Evolutionary conservation across 768 basidiomycete genomes (phyloP).

Genomic region (Tulasnella sp.): DNA sequence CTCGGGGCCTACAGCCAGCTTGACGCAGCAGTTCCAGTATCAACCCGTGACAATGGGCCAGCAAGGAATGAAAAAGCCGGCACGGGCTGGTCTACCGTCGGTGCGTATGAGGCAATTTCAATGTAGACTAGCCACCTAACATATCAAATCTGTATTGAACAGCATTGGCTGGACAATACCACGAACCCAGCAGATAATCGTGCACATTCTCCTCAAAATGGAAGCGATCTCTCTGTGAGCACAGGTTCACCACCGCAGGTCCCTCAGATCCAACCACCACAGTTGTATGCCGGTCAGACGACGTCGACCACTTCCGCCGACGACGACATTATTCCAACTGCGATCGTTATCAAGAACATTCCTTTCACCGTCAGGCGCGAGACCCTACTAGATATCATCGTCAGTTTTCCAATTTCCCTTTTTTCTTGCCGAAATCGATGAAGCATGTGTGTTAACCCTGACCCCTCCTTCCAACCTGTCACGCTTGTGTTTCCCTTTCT

Average conservation of each 20-base stretch:
- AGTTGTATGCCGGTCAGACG: slow-evolving; percentile 29
- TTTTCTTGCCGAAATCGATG: slow-evolving; percentile 11
- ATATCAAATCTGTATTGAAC: slow-evolving; percentile 21
- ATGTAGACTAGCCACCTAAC: slow-evolving; percentile 16
- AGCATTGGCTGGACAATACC: slow-evolving; percentile 81
- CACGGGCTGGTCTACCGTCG: slow-evolving; percentile 60
- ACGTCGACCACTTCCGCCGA: slow-evolving; percentile 19
- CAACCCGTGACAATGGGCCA: slow-evolving; percentile 47
- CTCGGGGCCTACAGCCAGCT: slow-evolving; percentile 50
- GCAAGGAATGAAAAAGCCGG: slow-evolving; percentile 66
- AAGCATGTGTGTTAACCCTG: neutral
- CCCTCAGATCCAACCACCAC: slow-evolving; percentile 17
- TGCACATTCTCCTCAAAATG: slow-evolving; percentile 64
- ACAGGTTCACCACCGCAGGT: slow-evolving; percentile 47
- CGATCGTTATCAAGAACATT: slow-evolving; percentile 99
- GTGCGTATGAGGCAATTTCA: slow-evolving; percentile 36
- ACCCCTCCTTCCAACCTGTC: slow-evolving; percentile 6
- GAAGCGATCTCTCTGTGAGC: slow-evolving; percentile 80
- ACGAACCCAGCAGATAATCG: slow-evolving; percentile 49
- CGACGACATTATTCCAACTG: slow-evolving; percentile 95
- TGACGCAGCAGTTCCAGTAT: slow-evolving; percentile 42
- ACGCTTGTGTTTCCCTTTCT: slow-evolving; percentile 15
- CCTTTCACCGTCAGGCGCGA: slow-evolving; percentile 98
- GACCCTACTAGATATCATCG: slow-evolving; percentile 92
- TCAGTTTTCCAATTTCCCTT: slow-evolving; percentile 34